A percentile compares a stretch with the other conserved stretches of the same genome.
phyloP scores from a whole-genome alignment of 2,329 filamentous ascomycete genomes.

The Colletotrichum lupini region DNA sequence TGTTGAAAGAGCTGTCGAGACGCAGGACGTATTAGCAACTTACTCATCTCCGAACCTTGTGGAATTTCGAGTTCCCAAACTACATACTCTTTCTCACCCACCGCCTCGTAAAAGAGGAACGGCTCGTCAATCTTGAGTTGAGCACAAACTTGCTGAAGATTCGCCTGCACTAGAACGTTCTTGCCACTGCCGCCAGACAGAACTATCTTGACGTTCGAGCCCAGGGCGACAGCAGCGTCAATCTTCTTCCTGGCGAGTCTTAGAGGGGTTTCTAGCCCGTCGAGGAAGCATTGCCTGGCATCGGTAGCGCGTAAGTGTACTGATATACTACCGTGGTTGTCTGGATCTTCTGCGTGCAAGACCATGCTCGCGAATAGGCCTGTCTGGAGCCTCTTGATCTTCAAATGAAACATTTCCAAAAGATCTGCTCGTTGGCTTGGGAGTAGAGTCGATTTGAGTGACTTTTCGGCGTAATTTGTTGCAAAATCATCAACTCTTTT shows the following conservation, averaged over 20 bases:
- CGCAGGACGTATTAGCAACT: neutral
- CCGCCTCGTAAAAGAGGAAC: neutral
- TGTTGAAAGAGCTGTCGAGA: neutral
- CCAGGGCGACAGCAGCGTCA: neutral
- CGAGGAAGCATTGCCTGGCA: neutral
- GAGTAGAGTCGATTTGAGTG: neutral
- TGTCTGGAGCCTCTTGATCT: neutral
- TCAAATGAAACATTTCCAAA: neutral
- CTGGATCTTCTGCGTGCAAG: neutral
- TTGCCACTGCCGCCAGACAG: neutral
- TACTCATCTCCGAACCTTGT: fast-evolving
- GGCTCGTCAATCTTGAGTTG: neutral
- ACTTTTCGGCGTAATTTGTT: neutral
- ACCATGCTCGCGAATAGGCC: neutral
- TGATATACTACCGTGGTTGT: neutral
- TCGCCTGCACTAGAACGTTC: neutral
- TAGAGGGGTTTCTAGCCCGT: neutral
- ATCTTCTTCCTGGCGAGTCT: neutral
- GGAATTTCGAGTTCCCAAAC: neutral
- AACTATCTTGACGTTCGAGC: neutral
- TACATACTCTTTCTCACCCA: neutral
- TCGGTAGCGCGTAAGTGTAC: neutral
- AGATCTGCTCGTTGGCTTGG: neutral
- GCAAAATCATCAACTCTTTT: neutral
- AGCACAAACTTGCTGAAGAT: neutral